Evolutionary conservation across 2,329 filamentous ascomycete species (phyloP).

Genomic region (Aureobasidium sp.): DNA sequence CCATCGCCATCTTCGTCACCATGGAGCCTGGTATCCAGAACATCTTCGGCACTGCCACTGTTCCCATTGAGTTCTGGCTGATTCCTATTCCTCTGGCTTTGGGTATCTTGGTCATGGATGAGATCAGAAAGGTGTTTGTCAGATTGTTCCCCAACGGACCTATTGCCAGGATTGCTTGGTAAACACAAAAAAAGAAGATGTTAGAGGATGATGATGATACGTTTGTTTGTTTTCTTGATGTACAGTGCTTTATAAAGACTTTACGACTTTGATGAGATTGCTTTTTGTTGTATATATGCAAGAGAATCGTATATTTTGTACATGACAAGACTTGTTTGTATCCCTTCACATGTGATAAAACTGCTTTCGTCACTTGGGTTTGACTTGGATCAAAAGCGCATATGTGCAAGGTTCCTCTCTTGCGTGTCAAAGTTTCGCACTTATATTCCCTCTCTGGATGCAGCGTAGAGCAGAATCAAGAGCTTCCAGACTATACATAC

Average conservation of each 20-base stretch:
- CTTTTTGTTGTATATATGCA: background rate
- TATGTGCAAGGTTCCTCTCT: background rate
- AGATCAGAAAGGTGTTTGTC: slow-evolving; percentile 43
- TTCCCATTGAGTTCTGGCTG: slow-evolving; percentile 45
- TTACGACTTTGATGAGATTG: background rate
- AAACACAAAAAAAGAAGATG: background rate
- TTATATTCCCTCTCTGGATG: no score
- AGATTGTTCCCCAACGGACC: slow-evolving; percentile 36
- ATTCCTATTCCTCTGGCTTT: slow-evolving; percentile 43
- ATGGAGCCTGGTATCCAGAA: slow-evolving; percentile 42
- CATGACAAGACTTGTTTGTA: background rate
- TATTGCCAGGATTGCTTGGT: slow-evolving; percentile 44
- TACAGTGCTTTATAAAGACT: background rate
- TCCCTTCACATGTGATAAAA: no score
- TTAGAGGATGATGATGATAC: background rate
- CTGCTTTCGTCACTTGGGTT: background rate
- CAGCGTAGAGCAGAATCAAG: no score
- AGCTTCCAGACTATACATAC: no score
- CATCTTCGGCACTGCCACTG: slow-evolving; percentile 40
- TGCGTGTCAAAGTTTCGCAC: no score
- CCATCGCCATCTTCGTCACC: slow-evolving; percentile 46
- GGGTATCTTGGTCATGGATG: slow-evolving; percentile 44
- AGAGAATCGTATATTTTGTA: background rate
- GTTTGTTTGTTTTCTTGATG: background rate
- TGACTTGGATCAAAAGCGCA: background rate